These are phyloP conservation scores for Acer negundo DNA, from an alignment of 345 rosid species.

Conservation along the genomic window DNA sequence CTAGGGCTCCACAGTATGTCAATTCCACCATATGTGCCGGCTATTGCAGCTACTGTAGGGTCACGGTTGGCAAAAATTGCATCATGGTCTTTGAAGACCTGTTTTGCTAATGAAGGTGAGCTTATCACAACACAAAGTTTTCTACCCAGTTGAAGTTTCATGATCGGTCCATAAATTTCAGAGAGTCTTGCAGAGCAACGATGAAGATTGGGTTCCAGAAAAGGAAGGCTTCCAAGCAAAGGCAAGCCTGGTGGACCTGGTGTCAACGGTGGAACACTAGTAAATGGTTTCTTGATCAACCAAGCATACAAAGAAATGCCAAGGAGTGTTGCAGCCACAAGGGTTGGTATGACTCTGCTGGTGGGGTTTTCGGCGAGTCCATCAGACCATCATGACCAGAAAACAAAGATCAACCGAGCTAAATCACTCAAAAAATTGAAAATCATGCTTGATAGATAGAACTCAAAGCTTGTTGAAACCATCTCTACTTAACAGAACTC, in stretches of 20 bases:
- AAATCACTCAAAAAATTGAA: too few species aligned
- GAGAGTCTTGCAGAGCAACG: slow-evolving; percentile 18
- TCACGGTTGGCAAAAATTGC: slow-evolving; percentile 32
- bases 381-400: neutral
- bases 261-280: neutral
- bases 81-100: slow-evolving; percentile 28
- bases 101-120: neutral
- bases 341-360: neutral
- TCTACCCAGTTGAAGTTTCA: slow-evolving; percentile 32
- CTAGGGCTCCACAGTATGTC: slow-evolving; percentile 22
- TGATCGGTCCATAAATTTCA: slow-evolving; percentile 30
- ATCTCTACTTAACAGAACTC: too few species aligned
- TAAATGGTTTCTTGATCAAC: neutral
- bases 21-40: slow-evolving; percentile 21
- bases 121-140: too few species aligned
- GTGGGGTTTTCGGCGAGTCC: neutral
- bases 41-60: slow-evolving; percentile 3
- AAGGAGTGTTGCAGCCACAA: neutral
- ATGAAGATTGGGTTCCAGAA: slow-evolving; percentile 26
- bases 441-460: neutral
- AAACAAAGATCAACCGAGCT: too few species aligned
- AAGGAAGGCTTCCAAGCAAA: slow-evolving; percentile 29
- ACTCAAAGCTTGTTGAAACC: too few species aligned
- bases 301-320: slow-evolving; percentile 13
- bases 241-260: slow-evolving; percentile 34